These are phyloP conservation scores for Aspergillus awamori DNA, from an alignment of 2,329 filamentous ascomycete species.

Conservation along the genomic window DNA sequence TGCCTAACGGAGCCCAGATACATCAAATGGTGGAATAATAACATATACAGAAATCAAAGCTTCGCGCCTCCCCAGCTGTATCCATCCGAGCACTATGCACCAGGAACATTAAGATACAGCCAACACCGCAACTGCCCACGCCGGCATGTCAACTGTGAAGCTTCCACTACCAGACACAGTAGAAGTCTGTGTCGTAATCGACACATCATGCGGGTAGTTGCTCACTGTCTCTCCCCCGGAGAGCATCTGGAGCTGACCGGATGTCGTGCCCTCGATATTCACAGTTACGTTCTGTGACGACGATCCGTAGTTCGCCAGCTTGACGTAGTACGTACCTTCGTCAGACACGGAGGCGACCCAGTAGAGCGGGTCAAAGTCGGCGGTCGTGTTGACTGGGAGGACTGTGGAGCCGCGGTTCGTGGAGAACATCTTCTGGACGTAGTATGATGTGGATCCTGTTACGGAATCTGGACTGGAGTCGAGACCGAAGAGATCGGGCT, in stretches of 20 bases:
- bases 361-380: conserved; percentile 37
- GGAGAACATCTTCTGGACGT: conserved; percentile 41
- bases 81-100: no score
- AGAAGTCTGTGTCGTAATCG: neutral
- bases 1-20: no score
- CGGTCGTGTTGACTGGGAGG: conserved; percentile 32
- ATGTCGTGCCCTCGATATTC: neutral
- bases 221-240: neutral
- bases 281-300: neutral
- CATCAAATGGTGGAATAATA: no score
- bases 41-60: no score
- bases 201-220: conserved; percentile 1
- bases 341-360: conserved; percentile 35
- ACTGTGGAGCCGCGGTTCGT: conserved; percentile 35
- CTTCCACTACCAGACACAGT: neutral
- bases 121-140: neutral
- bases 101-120: neutral
- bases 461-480: conserved; percentile 33
- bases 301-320: conserved; percentile 37
- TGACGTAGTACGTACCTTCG: conserved; percentile 28
- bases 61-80: no score
- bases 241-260: neutral
- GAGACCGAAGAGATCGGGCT: neutral
- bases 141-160: neutral
- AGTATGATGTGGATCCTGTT: conserved; percentile 39